Evolutionary conservation across 805 yeast species (phyloP), one percentile per base, ranked within the genome.

Genomic region (Pichia nanzhaoensis): DNA sequence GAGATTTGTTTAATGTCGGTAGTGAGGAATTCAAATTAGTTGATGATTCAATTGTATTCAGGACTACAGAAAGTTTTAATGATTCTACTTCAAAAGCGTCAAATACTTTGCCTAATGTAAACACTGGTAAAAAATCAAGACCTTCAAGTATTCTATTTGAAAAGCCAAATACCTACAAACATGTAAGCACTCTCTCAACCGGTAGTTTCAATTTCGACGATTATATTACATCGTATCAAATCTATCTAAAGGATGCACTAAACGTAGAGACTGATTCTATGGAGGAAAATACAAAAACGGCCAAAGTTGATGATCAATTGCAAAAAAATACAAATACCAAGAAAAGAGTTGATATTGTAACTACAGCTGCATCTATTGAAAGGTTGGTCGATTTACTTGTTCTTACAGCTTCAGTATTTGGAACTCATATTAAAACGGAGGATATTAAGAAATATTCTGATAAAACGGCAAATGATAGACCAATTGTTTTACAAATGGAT

Each of bases 301-400:
- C n/a, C 21, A 13, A 8, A 22, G 6, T 37, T 22, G 6, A 13
- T n/a, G 7, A 37, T 8, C 6, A 21, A 21, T 36, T 10, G 24
- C 16, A n/a, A 22, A 5, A 20, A 21, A n/a, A 32, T 35, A 12
- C 4, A 14, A 5, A 24, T 3, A 14, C 21, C 13, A 21, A 28
- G 9, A 20, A 24, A 37, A 19, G 55, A 24, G 54, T 56, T 34
- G 62, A 58, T 34, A 56, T 65, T 18, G 48, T 60, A 10, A 54
- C 66, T 22, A 81, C 80, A 54, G 76, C 86, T 3, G 93, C 93
- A 1, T 73, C 85, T 1, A 64, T 87, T 46, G 93, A 86, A 37
- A 78, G 80, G 53, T 70, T 91, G 54, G 71, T 89, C 44, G 97
- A 91, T 61, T 71, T 90, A 19, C 64, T 91, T 42, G 88, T 91